Percentiles rank a stretch among this genome's conserved stretches.
Evolutionary conservation across 1,139 yeast genomes (phyloP).

Genomic region (Geotrichum citri-aurantii): DNA sequence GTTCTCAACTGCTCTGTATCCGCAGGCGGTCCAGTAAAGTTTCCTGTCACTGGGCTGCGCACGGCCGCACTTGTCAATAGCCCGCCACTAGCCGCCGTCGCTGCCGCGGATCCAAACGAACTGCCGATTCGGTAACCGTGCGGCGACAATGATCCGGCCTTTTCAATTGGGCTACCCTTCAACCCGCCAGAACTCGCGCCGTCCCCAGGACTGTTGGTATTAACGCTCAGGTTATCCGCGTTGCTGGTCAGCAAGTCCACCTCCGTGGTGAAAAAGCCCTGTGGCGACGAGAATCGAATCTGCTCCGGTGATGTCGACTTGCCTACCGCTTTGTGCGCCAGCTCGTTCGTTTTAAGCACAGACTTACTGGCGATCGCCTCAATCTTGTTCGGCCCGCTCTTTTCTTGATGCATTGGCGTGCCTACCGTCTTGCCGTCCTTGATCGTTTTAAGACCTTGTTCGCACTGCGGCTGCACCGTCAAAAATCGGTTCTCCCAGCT

Average conservation of each 20-base stretch:
- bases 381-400: conserved; percentile 21
- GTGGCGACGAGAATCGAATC: conserved; percentile 18
- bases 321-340: conserved; percentile 15
- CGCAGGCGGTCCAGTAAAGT: conserved; percentile 8
- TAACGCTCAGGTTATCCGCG: background rate
- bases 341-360: conserved; percentile 19
- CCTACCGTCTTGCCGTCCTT: conserved; percentile 31
- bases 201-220: background rate
- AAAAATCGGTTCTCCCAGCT: conserved; percentile 32
- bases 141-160: background rate
- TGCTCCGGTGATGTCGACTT: conserved; percentile 8
- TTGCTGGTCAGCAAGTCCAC: conserved; percentile 14
- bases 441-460: conserved; percentile 29
- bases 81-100: background rate
- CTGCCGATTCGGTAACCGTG: background rate
- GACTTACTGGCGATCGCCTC: conserved; percentile 23
- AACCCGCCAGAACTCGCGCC: background rate
- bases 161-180: background rate
- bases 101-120: background rate
- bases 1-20: conserved; percentile 13
- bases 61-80: background rate
- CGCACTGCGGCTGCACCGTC: conserved; percentile 29
- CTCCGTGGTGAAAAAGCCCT: conserved; percentile 18
- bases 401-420: conserved; percentile 25
- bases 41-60: conserved; percentile 17